phyloP scores from a whole-genome alignment of 306 rosid genomes.

The Alnus rubra region DNA sequence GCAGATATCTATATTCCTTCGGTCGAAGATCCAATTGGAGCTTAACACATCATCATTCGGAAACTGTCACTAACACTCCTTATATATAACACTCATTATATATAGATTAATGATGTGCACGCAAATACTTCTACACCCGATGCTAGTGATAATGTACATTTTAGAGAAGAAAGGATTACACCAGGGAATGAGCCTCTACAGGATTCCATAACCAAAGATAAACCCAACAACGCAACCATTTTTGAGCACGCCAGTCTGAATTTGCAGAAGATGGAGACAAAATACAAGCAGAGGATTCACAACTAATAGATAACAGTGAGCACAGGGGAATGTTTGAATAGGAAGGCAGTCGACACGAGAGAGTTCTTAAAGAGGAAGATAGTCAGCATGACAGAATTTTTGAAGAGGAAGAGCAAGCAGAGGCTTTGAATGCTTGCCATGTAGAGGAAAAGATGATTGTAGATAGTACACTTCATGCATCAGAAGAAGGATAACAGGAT shows the following conservation, averaged over 20 bases:
- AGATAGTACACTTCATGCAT: constrained; percentile 16
- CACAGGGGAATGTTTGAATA: too few relatives aligned
- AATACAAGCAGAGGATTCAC: constrained; percentile 11
- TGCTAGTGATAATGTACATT: constrained; percentile 12
- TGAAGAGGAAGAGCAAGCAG: constrained; percentile 9
- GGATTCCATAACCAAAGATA: constrained; percentile 17
- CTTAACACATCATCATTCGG: too few relatives aligned
- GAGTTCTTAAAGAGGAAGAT: constrained; percentile 4
- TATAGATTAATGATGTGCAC: constrained; percentile 6
- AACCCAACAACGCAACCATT: constrained; percentile 4
- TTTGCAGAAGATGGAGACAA: constrained; percentile 15
- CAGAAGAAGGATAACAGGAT: constrained; percentile 16
- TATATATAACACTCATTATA: too few relatives aligned
- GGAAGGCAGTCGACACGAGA: too few relatives aligned
- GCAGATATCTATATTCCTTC: too few relatives aligned
- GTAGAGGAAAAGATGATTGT: constrained; percentile 11
- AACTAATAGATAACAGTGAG: too few relatives aligned
- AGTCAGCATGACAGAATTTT: too few relatives aligned
- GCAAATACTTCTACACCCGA: constrained; percentile 6
- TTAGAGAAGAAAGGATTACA: constrained; percentile 12
- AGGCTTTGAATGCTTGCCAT: constrained; percentile 11
- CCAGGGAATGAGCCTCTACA: constrained; percentile 18
- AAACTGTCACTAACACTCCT: too few relatives aligned
- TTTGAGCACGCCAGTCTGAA: constrained; percentile 8
- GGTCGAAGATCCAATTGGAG: too few relatives aligned